Percentiles rank a stretch among this genome's conserved stretches.
Conservation (phyloP, 768 basidiomycete species). For the Boletales sp. region DNA sequence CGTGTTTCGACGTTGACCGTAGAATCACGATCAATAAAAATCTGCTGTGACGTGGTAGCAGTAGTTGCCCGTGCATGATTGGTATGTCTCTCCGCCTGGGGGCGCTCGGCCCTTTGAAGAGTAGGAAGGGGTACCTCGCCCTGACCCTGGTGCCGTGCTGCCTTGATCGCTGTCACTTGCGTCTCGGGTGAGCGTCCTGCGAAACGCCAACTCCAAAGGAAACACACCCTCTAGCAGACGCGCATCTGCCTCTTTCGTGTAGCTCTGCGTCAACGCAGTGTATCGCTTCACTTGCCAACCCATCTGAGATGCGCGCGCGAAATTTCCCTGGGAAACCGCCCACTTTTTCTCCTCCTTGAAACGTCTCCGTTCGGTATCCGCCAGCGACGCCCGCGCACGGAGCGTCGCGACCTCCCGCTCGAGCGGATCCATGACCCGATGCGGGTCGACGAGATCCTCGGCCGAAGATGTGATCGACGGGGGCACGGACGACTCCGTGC, state of each 20-base stretch:
- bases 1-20: conserved; percentile 29
- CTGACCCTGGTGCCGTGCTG: conserved; percentile 16
- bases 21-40: conserved; percentile 28
- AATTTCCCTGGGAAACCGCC: conserved; percentile 77
- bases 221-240: conserved; percentile 59
- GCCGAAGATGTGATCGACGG: conserved; percentile 67
- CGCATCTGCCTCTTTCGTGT: conserved; percentile 71
- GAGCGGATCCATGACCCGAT: conserved; percentile 54
- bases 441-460: conserved; percentile 61
- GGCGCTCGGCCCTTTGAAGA: conserved; percentile 22
- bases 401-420: conserved; percentile 76
- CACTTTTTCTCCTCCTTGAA: conserved; percentile 87
- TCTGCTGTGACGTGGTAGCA: conserved; percentile 17
- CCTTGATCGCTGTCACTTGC: conserved; percentile 27
- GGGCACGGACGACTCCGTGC: conserved; percentile 31
- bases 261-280: conserved; percentile 75
- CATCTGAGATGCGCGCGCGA: conserved; percentile 71
- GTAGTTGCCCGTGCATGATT: conserved; percentile 26
- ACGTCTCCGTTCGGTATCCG: conserved; percentile 77
- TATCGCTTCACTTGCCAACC: conserved; percentile 83
- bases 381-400: conserved; percentile 72
- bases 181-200: conserved; percentile 5
- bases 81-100: conserved; percentile 22
- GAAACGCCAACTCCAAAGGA: neutral
- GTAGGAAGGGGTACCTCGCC: conserved; percentile 11